Percentiles rank a stretch among this genome's conserved stretches.
Evolutionary conservation across 2,329 filamentous ascomycete species (phyloP).

Genomic region (Ophiostoma fasciatum): DNA sequence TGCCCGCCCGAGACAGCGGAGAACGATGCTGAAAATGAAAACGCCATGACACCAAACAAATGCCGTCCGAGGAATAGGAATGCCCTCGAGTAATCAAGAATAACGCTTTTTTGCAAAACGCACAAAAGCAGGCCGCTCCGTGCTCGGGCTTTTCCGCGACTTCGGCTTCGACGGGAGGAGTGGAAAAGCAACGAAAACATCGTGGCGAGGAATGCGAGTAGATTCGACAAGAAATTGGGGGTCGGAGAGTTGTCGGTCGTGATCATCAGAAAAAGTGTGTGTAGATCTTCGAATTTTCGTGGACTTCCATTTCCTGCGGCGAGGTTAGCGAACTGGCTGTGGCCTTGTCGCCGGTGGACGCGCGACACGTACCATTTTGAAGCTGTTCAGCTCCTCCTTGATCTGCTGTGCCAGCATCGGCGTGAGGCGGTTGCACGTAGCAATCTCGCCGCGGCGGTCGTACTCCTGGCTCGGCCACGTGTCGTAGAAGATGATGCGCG

Average conservation of each 20-base stretch:
- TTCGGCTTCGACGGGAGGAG: too few species aligned
- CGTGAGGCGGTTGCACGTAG: slow-evolving; percentile 93
- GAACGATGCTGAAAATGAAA: slow-evolving; percentile 9
- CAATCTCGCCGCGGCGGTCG: slow-evolving; percentile 87
- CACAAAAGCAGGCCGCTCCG: slow-evolving; percentile 1
- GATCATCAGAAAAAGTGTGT: slow-evolving; percentile 90
- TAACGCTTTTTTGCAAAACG: background rate
- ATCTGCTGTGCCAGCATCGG: slow-evolving; percentile 97
- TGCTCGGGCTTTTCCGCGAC: too few species aligned
- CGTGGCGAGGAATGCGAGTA: background rate
- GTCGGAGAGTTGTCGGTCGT: slow-evolving; percentile 15
- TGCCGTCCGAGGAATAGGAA: too few species aligned
- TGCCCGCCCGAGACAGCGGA: too few species aligned
- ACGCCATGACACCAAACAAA: slow-evolving; percentile 18
- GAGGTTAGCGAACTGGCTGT: slow-evolving; percentile 1
- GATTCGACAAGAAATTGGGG: slow-evolving; percentile 14
- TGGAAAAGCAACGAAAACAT: background rate
- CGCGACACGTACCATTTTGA: slow-evolving; percentile 90
- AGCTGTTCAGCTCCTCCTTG: slow-evolving; percentile 97
- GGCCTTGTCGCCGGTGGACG: background rate
- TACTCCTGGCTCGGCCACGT: slow-evolving; percentile 95
- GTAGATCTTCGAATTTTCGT: slow-evolving; percentile 97
- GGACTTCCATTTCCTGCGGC: slow-evolving; percentile 92
- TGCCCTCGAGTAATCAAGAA: slow-evolving; percentile 6
- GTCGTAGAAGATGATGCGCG: slow-evolving; percentile 86